Conservation (phyloP, 148 eudicot genomes). For the Silene uniflora region DNA sequence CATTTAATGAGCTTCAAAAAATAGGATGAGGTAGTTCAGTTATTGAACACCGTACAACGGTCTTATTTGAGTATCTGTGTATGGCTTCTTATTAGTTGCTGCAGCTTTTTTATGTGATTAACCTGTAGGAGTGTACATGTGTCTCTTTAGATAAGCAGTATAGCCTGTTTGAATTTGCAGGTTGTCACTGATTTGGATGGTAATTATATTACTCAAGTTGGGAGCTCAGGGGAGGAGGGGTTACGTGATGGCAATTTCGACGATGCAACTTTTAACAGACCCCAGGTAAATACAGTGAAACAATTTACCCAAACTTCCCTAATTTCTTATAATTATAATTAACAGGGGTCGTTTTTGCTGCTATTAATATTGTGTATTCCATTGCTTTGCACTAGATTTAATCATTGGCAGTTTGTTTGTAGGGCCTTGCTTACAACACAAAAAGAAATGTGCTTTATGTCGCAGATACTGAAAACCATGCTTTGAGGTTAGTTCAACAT, state of each 20-base stretch:
- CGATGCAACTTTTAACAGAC: conserved; percentile 82
- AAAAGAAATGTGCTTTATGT: conserved; percentile 89
- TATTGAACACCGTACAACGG: too few species aligned
- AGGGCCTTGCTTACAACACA: conserved; percentile 90
- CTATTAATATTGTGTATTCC: neutral
- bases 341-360: neutral
- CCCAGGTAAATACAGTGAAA: conserved; percentile 52
- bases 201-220: conserved; percentile 76
- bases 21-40: neutral
- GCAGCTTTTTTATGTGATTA: neutral
- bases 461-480: conserved; percentile 98
- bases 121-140: neutral
- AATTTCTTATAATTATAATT: neutral
- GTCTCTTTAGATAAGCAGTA: conserved; percentile 5
- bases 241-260: conserved; percentile 88
- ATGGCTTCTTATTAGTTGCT: neutral
- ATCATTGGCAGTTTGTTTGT: conserved; percentile 12
- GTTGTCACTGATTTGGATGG: conserved; percentile 94
- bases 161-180: conserved; percentile 36
- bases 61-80: neutral
- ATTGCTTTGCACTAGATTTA: neutral
- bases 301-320: conserved; percentile 6
- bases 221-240: conserved; percentile 93
- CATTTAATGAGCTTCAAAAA: neutral
- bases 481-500: conserved; percentile 56